These are phyloP conservation scores for Neonectria magnoliae DNA, from an alignment of 2,329 filamentous ascomycete genomes.

Conservation along the genomic window DNA sequence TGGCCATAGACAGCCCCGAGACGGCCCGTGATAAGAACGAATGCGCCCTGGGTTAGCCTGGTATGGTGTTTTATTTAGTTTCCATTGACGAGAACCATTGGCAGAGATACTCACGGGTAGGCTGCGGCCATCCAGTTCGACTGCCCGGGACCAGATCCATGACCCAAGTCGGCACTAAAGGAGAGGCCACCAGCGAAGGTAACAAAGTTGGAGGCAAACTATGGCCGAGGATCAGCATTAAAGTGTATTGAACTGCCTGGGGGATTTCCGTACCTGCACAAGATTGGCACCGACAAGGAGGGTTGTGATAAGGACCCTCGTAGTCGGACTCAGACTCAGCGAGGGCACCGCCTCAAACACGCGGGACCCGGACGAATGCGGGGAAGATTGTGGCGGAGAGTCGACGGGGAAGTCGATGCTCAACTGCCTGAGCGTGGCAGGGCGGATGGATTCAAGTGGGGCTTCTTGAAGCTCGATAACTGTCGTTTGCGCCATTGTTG, in stretches of 20 bases:
- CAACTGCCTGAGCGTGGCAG: background rate
- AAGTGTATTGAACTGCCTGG: background rate
- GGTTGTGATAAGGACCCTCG: slow-evolving; percentile 2
- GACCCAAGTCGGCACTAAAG: slow-evolving; percentile 18
- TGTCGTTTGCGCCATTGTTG: slow-evolving; percentile 13
- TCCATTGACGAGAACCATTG: too few relatives aligned
- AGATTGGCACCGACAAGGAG: slow-evolving; percentile 19
- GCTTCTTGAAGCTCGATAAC: slow-evolving; percentile 13
- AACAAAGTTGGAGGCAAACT: slow-evolving; percentile 20
- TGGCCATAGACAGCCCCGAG: slow-evolving; percentile 64
- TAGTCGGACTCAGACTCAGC: background rate
- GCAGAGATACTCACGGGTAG: slow-evolving; percentile 44
- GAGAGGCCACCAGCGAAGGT: slow-evolving; percentile 14
- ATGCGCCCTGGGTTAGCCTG: slow-evolving; percentile 61
- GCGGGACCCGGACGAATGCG: background rate
- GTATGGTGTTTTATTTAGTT: background rate
- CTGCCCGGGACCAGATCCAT: slow-evolving; percentile 40
- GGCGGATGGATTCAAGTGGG: background rate
- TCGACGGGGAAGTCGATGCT: background rate
- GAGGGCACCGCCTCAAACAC: slow-evolving; percentile 14
- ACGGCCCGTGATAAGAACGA: slow-evolving; percentile 62
- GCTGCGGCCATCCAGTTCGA: slow-evolving; percentile 54
- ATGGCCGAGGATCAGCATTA: background rate
- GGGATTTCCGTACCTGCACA: background rate
- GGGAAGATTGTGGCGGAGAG: background rate